Evolutionary conservation across 768 basidiomycete genomes (phyloP), one percentile per base, ranked within the genome.

Genomic region (Scleroderma bovista): DNA sequence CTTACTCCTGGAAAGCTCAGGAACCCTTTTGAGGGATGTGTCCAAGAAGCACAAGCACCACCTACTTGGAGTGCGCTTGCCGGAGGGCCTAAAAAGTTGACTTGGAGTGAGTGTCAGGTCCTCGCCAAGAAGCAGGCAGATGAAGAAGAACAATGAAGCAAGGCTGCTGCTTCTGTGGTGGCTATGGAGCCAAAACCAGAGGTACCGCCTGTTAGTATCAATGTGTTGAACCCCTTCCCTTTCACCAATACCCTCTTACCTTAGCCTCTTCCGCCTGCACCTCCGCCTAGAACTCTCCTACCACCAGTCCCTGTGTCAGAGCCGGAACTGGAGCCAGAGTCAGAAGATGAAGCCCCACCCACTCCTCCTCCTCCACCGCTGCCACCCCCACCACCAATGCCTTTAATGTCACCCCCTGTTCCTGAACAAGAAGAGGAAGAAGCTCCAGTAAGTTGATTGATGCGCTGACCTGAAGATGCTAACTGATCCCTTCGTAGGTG

Each of bases 51-150:
- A n/a, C 69, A n/a, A 51, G 69, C 58, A 10, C 58, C 4, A 54
- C 55, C 8, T 54, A 50, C 50, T 53, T 62, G 23, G 61, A 23
- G 43, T 31, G 16, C 51, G 8, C 11, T 44, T 17, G 33, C 52
- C 3, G 70, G 70, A 19, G 79, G 75, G 1, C 51, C 72, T 1
- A 89, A 89, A 72, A 94, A 92, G 66, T 66, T 95, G 53, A 95
- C 94, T 0, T 98, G 95, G 95, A 87, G 80, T 51, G 88, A 98
- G 65, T 76, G 94, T 19, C 94, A 97, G 62, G 93, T 89, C 0
- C 71, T 85, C n/a, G 86, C 92, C 1, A 94, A 93, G 74, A 85
- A 86, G 62, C 88, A 91, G 57, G 73, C 77, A 15, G 88, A 84
- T 56, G 91, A 88, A 57, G 93, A 92, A 49, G 84, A 83, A 52